Conservation (phyloP, 345 rosid genomes). For the Microcos paniculata region DNA sequence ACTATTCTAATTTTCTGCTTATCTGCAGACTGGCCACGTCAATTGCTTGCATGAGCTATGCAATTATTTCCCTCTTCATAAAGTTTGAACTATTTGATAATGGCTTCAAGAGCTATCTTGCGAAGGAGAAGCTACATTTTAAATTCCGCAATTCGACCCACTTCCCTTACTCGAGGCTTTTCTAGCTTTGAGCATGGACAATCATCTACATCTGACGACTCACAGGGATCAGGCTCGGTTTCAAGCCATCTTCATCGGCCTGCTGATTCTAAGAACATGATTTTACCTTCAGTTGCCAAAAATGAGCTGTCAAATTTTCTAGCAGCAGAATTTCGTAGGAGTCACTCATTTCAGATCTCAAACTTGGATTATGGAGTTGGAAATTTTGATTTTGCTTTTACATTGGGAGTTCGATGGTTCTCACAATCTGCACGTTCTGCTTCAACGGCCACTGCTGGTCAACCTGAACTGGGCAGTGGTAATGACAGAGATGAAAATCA, state of each 20-base stretch:
- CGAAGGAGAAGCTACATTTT: conserved; percentile 47
- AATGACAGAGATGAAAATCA: conserved; percentile 43
- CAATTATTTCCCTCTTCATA: not conserved
- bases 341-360: conserved; percentile 27
- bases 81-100: conserved; percentile 23
- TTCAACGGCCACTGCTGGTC: conserved; percentile 60
- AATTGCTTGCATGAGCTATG: conserved; percentile 25
- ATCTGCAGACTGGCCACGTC: conserved; percentile 24
- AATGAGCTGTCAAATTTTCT: conserved; percentile 18
- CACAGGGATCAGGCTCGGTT: conserved; percentile 22
- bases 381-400: conserved; percentile 32
- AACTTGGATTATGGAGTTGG: conserved; percentile 38
- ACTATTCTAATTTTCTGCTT: not conserved
- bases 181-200: conserved; percentile 38
- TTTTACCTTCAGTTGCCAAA: conserved; percentile 29
- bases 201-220: conserved; percentile 21
- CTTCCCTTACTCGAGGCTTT: conserved; percentile 34
- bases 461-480: conserved; percentile 39
- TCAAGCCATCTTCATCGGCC: conserved; percentile 20
- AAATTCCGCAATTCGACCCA: conserved; percentile 33
- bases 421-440: conserved; percentile 38
- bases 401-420: conserved; percentile 40
- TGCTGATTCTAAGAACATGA: conserved; percentile 26
- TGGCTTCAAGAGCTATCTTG: conserved; percentile 74
- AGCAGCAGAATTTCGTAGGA: conserved; percentile 18